These are phyloP conservation scores for Setaria italica DNA, from an alignment of 202 grass and related monocot species.

Conservation along the genomic window DNA sequence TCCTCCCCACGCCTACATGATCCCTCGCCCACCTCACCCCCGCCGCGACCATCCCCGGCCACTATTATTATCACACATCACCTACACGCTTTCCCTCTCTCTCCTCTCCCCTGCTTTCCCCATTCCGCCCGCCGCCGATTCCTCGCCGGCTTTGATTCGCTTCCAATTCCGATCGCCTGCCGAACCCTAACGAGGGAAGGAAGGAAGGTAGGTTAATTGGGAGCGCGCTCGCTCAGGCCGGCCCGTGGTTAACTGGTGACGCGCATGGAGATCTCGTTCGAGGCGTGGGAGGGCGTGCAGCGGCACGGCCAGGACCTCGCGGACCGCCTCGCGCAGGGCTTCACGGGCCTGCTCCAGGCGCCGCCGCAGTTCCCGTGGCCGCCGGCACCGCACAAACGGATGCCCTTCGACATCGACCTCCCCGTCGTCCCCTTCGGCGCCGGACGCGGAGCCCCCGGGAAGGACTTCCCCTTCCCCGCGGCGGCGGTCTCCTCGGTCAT, in stretches of 20 bases:
- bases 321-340: constrained; percentile 93
- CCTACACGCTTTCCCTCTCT: background rate
- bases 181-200: background rate
- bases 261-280: constrained; percentile 88
- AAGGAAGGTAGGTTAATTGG: background rate
- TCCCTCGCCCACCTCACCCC: background rate
- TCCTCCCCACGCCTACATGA: background rate
- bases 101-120: background rate
- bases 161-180: background rate
- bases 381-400: constrained; percentile 50
- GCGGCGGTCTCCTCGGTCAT: constrained; percentile 72
- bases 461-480: constrained; percentile 58
- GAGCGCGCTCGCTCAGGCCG: too few relatives aligned
- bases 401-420: constrained; percentile 75
- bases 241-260: background rate
- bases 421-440: constrained; percentile 54
- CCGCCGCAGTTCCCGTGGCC: constrained; percentile 72
- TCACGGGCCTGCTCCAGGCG: constrained; percentile 89
- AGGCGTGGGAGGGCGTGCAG: constrained; percentile 97
- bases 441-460: background rate
- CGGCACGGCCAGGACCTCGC: constrained; percentile 93
- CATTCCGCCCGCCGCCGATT: background rate
- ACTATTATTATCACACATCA: constrained; percentile 42
- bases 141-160: background rate
- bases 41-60: constrained; percentile 5